A percentile compares a stretch with the other conserved stretches of the same genome.
phyloP scores from a whole-genome alignment of 2,329 filamentous ascomycete genomes.

The Trichoderma atrobrunneum region DNA sequence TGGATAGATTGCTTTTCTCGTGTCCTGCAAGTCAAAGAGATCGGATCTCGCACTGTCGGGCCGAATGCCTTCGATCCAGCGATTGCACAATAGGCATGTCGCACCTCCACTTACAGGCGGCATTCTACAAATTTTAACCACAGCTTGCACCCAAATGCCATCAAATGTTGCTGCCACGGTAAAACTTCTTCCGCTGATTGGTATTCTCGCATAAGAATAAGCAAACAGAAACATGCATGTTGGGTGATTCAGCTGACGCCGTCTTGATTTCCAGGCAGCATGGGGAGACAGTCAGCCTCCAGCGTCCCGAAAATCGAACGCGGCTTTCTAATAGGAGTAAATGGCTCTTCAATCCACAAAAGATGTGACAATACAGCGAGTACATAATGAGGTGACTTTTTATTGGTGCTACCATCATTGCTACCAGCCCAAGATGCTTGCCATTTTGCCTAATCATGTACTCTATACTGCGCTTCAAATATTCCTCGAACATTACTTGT shows the following conservation, averaged over 20 bases:
- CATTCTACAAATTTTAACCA: neutral
- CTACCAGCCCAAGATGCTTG: neutral
- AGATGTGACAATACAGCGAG: neutral
- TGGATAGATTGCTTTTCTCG: neutral
- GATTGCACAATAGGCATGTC: neutral
- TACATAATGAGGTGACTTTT: neutral
- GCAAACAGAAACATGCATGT: neutral
- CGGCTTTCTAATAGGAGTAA: neutral
- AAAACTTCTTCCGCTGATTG: neutral
- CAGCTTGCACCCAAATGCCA: neutral
- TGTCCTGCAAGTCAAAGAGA: neutral
- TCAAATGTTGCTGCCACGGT: neutral
- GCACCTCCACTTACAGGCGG: neutral
- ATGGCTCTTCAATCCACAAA: neutral
- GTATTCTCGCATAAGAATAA: neutral
- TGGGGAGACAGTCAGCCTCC: neutral
- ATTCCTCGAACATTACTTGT: neutral
- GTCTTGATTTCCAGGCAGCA: neutral
- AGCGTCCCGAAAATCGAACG: neutral
- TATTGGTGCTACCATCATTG: neutral
- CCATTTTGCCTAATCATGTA: neutral
- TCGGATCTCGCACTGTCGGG: constrained; percentile 11
- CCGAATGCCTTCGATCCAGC: neutral
- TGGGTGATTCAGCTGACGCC: neutral
- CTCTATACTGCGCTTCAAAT: neutral